Base-by-base conservation (phyloP, 2,329 filamentous ascomycete species). In the Beauveria sp. region DNA sequence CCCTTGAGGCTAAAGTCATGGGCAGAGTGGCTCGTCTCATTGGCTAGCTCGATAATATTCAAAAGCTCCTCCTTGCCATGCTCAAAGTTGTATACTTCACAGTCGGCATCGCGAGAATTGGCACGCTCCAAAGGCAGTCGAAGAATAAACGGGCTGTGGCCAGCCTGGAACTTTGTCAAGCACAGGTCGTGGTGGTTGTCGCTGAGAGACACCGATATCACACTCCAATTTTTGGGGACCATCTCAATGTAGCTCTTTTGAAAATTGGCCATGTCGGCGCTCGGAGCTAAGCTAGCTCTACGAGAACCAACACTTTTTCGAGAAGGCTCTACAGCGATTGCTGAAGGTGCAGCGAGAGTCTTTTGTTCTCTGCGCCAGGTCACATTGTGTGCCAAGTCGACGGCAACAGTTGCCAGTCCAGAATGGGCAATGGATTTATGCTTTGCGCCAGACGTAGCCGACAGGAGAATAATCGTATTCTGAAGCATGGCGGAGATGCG, bases 91-190 rank as follows among this genome's bases (percentile, higher is more conserved):
- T 98, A 97, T 1, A 89, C 82, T 60, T 95, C 90, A 3, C 74
- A 80, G 63, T 95, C 91, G 34, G 86, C 83, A 66, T 95, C 91
- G 24, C 92, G 86, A 0, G 88, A 90, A 66, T 86, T 90, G 59
- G 93, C 90, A 47, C 93, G 82, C 66, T 90, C 88, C 26, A 99
- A 83, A 0, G 95, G 95, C 24, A 99, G 79, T 6, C 93, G 87
- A 56, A 99, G 79, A 58, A 96, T 86, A 69, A 99, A 96, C 0
- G 95, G 95, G 28, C 84, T 86, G 56, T 89, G 83, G 1, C 85
- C 86, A 10, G 86, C 81, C 65, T 90, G 86, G 40, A 96, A 85
- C 68, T 91, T 91, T n/a, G 91, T 93, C 64, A 98, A 87, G 66
- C 90, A 92, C 5, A 99, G 82, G 70, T 98, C 95, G 60, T 91